Base-by-base conservation (phyloP, 306 rosid genomes). In the Purshia tridentata region DNA sequence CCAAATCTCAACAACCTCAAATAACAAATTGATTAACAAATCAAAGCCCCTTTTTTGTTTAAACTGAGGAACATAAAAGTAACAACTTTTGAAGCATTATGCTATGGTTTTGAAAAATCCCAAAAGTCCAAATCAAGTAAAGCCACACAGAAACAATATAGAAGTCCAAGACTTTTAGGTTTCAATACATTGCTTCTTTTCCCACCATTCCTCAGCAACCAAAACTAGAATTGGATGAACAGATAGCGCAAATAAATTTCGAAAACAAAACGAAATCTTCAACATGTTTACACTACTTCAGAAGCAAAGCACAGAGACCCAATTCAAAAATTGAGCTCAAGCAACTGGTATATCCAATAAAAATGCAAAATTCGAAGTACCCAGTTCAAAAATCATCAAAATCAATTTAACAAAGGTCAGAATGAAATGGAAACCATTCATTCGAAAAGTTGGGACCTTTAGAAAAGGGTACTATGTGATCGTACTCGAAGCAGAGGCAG, bases 401-500 rank as follows among this genome's bases (percentile, higher is more conserved):
- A 40, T 4, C 5, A 8, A 46, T 14, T n/a, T 5, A 29, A 65
- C 9, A 60, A 46, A 51, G 49, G 66, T 44, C 22, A 40, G 23
- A 29, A 37, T 63, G 37, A 8, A 16, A 49, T n/a, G 15, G 42
- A 53, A 13, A 69, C 53, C 57, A 22, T 7, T 9, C 1, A 15
- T 41, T 9, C 3, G 16, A 51, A 45, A 77, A 40, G 11, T 9
- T 18, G 15, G 23, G 80, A 89, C 95, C 97, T 91, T 91, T 94
- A 22, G 98, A 91, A 75, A 76, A 94, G 39, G 96, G 98, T 23
- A 91, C 65, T 77, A 88, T 91, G 76, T 94, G 98, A 69, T 94
- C 97, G 74, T 89, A 91, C 88, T 94, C 92, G 65, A 89, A 94
- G 86, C 97, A 94, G 81, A 94, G 98, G 80, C 95, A 91, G 47